phyloP scores from a whole-genome alignment of 805 yeast species.

The Starmera pachycereana region DNA sequence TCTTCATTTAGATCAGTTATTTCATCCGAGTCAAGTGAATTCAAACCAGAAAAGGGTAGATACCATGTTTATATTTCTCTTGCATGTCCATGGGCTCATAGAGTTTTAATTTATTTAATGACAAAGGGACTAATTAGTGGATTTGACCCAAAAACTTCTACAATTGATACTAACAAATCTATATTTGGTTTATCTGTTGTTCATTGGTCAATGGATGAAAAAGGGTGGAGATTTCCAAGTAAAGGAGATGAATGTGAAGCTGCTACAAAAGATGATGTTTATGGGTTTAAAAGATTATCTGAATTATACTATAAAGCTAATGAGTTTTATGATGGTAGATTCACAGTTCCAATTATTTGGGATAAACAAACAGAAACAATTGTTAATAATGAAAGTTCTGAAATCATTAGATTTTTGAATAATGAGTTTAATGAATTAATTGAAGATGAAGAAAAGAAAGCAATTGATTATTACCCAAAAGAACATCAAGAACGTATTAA shows the following conservation, averaged over 20 bases:
- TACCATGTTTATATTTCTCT: slow-evolving; percentile 80
- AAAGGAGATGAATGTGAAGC: slow-evolving; percentile 28
- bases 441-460: slow-evolving; percentile 33
- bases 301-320: slow-evolving; percentile 70
- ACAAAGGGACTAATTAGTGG: slow-evolving; percentile 60
- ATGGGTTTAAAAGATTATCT: slow-evolving; percentile 49
- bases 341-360: slow-evolving; percentile 91
- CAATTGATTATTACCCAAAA: slow-evolving; percentile 54
- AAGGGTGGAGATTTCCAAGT: slow-evolving; percentile 81
- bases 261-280: slow-evolving; percentile 48
- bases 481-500: slow-evolving; percentile 50
- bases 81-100: slow-evolving; percentile 96
- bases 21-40: slow-evolving; percentile 43
- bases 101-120: slow-evolving; percentile 62
- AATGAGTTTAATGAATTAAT: slow-evolving; percentile 58
- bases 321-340: slow-evolving; percentile 70
- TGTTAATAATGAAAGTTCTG: slow-evolving; percentile 87
- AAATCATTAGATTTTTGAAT: slow-evolving; percentile 77
- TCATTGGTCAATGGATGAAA: slow-evolving; percentile 79
- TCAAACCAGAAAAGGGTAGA: slow-evolving; percentile 66
- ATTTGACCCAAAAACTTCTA: slow-evolving; percentile 21
- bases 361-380: slow-evolving; percentile 74
- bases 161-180: slow-evolving; percentile 22
- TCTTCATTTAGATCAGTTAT: slow-evolving; percentile 58
- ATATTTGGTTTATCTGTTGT: slow-evolving; percentile 67